phyloP scores from a whole-genome alignment of 1,284 basidiomycete genomes.

The Cystobasidium pallidum region DNA sequence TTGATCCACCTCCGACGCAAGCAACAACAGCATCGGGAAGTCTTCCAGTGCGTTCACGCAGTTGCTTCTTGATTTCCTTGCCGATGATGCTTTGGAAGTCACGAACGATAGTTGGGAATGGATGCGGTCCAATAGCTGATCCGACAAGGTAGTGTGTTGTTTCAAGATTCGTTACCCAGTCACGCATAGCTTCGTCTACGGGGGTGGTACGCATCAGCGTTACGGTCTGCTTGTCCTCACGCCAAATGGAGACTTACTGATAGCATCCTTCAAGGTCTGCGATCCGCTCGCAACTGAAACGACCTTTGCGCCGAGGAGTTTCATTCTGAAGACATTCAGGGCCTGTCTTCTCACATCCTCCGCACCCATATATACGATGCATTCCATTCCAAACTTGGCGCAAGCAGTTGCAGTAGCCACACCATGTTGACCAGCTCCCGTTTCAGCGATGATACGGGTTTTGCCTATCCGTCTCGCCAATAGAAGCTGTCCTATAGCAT shows the following conservation, averaged over 20 bases:
- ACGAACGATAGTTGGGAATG: conserved; percentile 97
- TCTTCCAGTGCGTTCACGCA: conserved; percentile 73
- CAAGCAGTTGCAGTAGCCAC: conserved; percentile 98
- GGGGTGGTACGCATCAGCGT: not conserved
- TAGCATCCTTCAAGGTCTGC: conserved; percentile 94
- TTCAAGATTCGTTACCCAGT: conserved; percentile 93
- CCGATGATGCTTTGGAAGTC: conserved; percentile 98
- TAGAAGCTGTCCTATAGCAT: conserved; percentile 91
- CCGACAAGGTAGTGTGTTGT: conserved; percentile 94
- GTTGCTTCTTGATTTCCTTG: conserved; percentile 88
- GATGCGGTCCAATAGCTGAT: conserved; percentile 95
- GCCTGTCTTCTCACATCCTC: conserved; percentile 95
- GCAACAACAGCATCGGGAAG: conserved; percentile 94
- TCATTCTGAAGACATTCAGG: conserved; percentile 96
- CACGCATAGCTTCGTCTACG: conserved; percentile 82
- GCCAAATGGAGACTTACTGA: conserved; percentile 60
- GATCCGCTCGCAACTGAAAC: conserved; percentile 93
- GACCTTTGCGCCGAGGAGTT: conserved; percentile 94
- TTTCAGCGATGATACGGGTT: conserved; percentile 96
- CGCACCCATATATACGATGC: conserved; percentile 97
- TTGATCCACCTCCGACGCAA: conserved; percentile 96
- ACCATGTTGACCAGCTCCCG: conserved; percentile 97
- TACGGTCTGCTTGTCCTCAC: not conserved
- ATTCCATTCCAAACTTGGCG: conserved; percentile 93
- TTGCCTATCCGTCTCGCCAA: conserved; percentile 91